These are phyloP conservation scores for Calamus simplicifolius DNA, from an alignment of 176 grass and related monocot species.

Conservation along the genomic window DNA sequence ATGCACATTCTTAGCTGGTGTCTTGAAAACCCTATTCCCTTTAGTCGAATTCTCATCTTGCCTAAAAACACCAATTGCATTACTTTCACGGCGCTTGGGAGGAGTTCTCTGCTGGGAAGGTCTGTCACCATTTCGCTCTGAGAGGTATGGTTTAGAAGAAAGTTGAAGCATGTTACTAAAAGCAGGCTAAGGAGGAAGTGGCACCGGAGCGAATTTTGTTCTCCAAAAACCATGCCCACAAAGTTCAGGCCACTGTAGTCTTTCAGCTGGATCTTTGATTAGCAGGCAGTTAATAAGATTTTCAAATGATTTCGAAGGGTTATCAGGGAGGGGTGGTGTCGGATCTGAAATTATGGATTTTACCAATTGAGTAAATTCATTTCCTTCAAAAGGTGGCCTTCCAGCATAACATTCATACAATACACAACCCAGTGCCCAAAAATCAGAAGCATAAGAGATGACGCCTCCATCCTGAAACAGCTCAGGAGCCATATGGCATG, in stretches of 20 bases:
- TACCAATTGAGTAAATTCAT: slow-evolving; percentile 83
- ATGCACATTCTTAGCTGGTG: slow-evolving; percentile 63
- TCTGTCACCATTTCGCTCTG: slow-evolving; percentile 70
- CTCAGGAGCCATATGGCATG: slow-evolving; percentile 99
- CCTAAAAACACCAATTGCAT: slow-evolving; percentile 18
- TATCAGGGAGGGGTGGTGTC: slow-evolving; percentile 66
- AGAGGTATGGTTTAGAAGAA: slow-evolving; percentile 39
- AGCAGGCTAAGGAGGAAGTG: slow-evolving; percentile 68
- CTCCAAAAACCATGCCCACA: slow-evolving; percentile 90
- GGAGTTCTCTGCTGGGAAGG: slow-evolving; percentile 52
- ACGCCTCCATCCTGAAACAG: slow-evolving; percentile 84
- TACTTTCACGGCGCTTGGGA: slow-evolving; percentile 48
- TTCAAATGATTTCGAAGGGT: slow-evolving; percentile 70
- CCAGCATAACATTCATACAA: slow-evolving; percentile 93
- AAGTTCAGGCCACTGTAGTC: slow-evolving; percentile 91
- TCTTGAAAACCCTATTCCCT: slow-evolving; percentile 30
- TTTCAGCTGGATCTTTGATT: slow-evolving; percentile 93
- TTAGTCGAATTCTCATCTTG: slow-evolving; percentile 60
- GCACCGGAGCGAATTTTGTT: slow-evolving; percentile 39
- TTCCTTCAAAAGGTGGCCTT: slow-evolving; percentile 60
- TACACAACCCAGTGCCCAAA: slow-evolving; percentile 95
- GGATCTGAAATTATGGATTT: slow-evolving; percentile 90
- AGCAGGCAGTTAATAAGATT: slow-evolving; percentile 78
- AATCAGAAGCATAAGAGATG: slow-evolving; percentile 98
- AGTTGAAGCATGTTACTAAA: slow-evolving; percentile 58